Conservation (phyloP, 768 basidiomycete genomes). For the Lyophyllum atratum region DNA sequence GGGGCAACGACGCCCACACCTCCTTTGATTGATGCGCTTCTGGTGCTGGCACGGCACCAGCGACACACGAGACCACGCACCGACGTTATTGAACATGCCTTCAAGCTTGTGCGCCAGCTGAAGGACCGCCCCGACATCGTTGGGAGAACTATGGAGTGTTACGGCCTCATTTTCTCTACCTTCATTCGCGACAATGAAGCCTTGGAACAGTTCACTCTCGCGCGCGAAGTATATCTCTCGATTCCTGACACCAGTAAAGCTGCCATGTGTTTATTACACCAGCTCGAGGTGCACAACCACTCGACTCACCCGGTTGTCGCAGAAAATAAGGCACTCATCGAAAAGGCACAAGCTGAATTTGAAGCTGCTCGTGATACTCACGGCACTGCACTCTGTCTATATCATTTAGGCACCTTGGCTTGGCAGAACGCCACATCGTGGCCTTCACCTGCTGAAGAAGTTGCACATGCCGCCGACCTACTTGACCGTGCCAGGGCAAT, state of each 20-base stretch:
- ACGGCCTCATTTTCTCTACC: neutral
- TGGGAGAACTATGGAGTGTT: neutral
- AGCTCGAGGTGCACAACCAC: neutral
- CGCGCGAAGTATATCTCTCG: neutral
- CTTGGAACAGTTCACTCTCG: neutral
- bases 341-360: neutral
- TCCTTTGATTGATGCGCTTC: constrained; percentile 18
- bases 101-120: neutral
- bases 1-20: neutral
- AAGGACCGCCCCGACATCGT: neutral
- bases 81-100: constrained; percentile 13
- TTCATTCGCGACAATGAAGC: neutral
- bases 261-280: neutral
- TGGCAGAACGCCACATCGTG: no score
- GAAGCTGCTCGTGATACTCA: neutral
- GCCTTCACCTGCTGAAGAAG: no score
- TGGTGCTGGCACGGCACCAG: constrained; percentile 19
- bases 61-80: constrained; percentile 13
- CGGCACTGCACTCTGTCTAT: neutral
- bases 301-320: neutral
- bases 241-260: neutral
- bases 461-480: neutral
- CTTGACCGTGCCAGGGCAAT: neutral
- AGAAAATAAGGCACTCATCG: neutral
- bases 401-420: neutral